Evolutionary conservation across 345 rosid species (phyloP), one percentile per base, ranked within the genome.

Genomic region (Populus davidiana): DNA sequence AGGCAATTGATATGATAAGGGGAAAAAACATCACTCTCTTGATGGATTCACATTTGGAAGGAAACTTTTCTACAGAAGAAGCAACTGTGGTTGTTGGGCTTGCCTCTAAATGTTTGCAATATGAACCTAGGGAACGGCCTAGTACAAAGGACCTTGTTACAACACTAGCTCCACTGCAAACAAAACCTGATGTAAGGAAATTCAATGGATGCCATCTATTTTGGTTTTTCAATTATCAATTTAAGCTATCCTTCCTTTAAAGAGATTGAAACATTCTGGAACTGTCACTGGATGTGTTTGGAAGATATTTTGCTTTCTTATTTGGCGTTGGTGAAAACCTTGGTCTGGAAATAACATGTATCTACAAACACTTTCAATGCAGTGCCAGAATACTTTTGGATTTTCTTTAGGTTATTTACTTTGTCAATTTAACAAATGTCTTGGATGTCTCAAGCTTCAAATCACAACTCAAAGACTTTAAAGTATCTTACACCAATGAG

Each of bases 1-100:
- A 96, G 99, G 98, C 98, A 62, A 93, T 96, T 59, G 99, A 92
- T 79, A 96, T 91, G 98, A 96, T 96, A 65, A 89, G 90, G 18
- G 91, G 90, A 33, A 88, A 90, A 82, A 92, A 94, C 85, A 91
- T 91, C 74, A 82, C 71, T 78, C 78, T 82, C 23, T 86, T 96
- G 76, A 91, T 92, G 98, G 99, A 96, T 74, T 96, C 99, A 65
- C 98, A 92, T 82, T 86, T 94, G 67, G 98, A 92, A 74, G 98
- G 96, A 35, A 96, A 93, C 47, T 92, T 92, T 83, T 92, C 97
- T 68, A 86, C 89, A 2, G 98, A 96, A 82, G 96, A 96, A 84
- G 99, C 98, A 71, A 93, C 91, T 0, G 88, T 70, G 49, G 93
- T 94, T 76, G 91, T 92, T 50, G 91, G 83, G 77, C 98, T 94